Evolutionary conservation across 768 basidiomycete genomes (phyloP).

Genomic region (Crepidotus variabilis): DNA sequence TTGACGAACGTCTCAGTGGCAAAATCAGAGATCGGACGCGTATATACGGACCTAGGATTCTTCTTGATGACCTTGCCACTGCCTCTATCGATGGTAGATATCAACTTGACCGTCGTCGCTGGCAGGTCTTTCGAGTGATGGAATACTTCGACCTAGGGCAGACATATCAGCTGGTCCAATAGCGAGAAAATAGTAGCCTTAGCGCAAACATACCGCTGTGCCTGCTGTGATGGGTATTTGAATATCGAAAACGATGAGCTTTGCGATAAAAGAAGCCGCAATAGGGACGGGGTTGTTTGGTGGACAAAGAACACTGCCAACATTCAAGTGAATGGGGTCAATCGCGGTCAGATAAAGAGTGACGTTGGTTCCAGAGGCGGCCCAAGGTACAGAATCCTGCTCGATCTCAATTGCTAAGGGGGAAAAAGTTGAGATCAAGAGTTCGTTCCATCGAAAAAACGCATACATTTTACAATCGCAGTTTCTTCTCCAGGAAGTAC

Average conservation of each 20-base stretch:
- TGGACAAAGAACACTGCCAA: slow-evolving; percentile 89
- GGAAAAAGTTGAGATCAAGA: not conserved
- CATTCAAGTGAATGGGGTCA: slow-evolving; percentile 80
- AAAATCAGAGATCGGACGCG: not conserved
- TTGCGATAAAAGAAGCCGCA: slow-evolving; percentile 73
- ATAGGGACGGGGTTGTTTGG: slow-evolving; percentile 69
- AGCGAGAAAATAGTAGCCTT: not conserved
- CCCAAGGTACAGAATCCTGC: slow-evolving; percentile 75
- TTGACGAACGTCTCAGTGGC: not conserved
- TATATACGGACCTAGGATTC: slow-evolving; percentile 68
- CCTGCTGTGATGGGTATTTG: slow-evolving; percentile 86
- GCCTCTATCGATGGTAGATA: slow-evolving; percentile 75
- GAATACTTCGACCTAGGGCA: slow-evolving; percentile 79
- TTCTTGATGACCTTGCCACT: slow-evolving; percentile 69
- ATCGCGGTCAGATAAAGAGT: slow-evolving; percentile 80
- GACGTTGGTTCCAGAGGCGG: slow-evolving; percentile 86
- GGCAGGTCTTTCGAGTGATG: slow-evolving; percentile 93
- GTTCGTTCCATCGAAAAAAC: not conserved
- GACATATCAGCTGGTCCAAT: not conserved
- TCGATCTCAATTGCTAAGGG: slow-evolving; percentile 85
- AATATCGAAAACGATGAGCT: slow-evolving; percentile 93
- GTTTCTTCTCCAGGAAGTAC: slow-evolving; percentile 92
- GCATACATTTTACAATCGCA: slow-evolving; percentile 67
- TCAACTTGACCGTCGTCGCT: slow-evolving; percentile 77
- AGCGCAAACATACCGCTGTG: slow-evolving; percentile 55